A percentile compares a stretch with the other conserved stretches of the same genome.
phyloP scores from a whole-genome alignment of 352 stramenopile species.

The Paralagenidium karlingii region DNA sequence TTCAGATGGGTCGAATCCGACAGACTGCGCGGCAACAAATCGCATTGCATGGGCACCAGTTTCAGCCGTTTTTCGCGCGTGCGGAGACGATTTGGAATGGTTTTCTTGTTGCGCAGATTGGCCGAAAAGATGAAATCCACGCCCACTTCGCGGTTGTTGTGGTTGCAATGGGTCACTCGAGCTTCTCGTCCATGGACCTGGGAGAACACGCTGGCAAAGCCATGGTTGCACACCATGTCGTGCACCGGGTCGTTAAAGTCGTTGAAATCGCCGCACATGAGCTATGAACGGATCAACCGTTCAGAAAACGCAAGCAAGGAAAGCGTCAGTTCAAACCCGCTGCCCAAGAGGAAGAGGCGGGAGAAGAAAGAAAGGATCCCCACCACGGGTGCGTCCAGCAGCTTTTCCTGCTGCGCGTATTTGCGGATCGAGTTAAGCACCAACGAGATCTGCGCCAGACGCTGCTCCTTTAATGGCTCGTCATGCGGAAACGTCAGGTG shows the following conservation, averaged over 20 bases:
- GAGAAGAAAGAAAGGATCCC: slow-evolving; percentile 1
- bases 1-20: slow-evolving; percentile 58
- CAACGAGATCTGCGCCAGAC: slow-evolving; percentile 67
- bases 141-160: slow-evolving; percentile 80
- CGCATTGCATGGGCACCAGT: slow-evolving; percentile 34
- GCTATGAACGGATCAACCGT: no score
- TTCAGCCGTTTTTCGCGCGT: slow-evolving; percentile 15
- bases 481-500: slow-evolving; percentile 79
- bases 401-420: slow-evolving; percentile 42
- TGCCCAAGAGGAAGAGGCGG: background rate
- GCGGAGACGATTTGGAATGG: background rate
- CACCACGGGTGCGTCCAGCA: slow-evolving; percentile 59
- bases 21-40: slow-evolving; percentile 49
- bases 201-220: slow-evolving; percentile 63
- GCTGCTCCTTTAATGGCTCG: slow-evolving; percentile 64
- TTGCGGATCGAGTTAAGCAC: slow-evolving; percentile 57
- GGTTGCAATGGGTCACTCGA: slow-evolving; percentile 79
- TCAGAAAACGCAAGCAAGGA: no score
- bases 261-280: slow-evolving; percentile 82
- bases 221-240: slow-evolving; percentile 50
- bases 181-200: slow-evolving; percentile 65
- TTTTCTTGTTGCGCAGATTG: slow-evolving; percentile 14
- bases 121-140: slow-evolving; percentile 81
- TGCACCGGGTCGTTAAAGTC: slow-evolving; percentile 78
- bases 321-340: background rate